These are phyloP conservation scores for Fusarium drepaniforme DNA, from an alignment of 2,329 filamentous ascomycete genomes.

Conservation along the genomic window DNA sequence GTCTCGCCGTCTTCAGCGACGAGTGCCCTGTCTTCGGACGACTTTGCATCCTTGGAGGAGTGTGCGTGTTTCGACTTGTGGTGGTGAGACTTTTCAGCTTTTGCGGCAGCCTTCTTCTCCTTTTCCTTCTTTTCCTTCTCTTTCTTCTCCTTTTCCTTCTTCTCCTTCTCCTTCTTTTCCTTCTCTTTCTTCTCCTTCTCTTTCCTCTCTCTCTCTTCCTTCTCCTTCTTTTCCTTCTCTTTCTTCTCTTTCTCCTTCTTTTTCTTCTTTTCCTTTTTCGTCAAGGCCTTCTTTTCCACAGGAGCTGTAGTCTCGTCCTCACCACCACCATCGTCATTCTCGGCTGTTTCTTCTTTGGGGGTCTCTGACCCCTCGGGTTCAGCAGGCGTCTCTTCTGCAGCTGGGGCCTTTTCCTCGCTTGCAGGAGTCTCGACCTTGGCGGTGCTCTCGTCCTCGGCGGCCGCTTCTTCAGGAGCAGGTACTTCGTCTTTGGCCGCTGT, in stretches of 20 bases:
- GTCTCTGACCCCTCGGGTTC: constrained; percentile 5
- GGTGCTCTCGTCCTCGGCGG: constrained; percentile 8
- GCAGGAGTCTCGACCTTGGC: neutral
- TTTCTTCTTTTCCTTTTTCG: constrained; percentile 22
- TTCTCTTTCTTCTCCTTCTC: constrained; percentile 36
- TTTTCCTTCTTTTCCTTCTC: constrained; percentile 28
- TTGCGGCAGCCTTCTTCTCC: constrained; percentile 33
- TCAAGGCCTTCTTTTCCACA: constrained; percentile 24
- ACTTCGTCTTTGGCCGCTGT: constrained; percentile 4
- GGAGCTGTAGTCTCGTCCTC: constrained; percentile 25
- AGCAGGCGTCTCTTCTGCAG: neutral
- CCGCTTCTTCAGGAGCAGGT: neutral
- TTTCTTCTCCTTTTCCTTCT: constrained; percentile 33
- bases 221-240: constrained; percentile 38
- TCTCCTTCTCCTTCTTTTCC: constrained; percentile 19
- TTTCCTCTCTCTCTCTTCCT: constrained; percentile 58
- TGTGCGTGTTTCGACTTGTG: constrained; percentile 37
- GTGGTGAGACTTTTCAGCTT: constrained; percentile 34
- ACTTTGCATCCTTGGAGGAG: constrained; percentile 20
- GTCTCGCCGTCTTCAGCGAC: constrained; percentile 6
- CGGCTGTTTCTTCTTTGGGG: neutral
- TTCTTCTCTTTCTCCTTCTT: constrained; percentile 30
- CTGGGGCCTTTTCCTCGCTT: constrained; percentile 3
- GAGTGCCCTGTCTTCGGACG: constrained; percentile 11
- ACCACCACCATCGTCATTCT: constrained; percentile 22